Evolutionary conservation across 805 yeast genomes (phyloP), one percentile per base, ranked within the genome.

Genomic region (Ogataea paradorogensis): DNA sequence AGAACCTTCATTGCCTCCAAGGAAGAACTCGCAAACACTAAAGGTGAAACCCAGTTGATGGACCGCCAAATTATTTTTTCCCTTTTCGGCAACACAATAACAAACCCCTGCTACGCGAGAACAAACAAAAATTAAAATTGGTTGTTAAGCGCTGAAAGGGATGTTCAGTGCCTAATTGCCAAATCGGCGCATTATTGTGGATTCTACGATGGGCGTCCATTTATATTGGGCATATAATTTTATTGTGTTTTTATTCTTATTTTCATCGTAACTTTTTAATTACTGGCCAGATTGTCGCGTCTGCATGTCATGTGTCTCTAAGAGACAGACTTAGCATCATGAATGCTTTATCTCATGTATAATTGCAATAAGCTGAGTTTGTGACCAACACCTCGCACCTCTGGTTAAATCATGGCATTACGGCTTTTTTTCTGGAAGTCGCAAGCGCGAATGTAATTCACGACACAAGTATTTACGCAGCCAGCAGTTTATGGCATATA

Each of bases 1-100:
- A 55, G 39, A 8, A 48, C 45, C 41, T 53, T 54, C 62, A 56
- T 57, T 13, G 29, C 22, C 9, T 15, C 10, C 14, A 25, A 15
- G 21, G 31, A 37, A 37, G 40, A 37, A 30, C 24, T 30, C 9
- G 9, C 21, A 28, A 32, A 24, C 36, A 30, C 20, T 6, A 9
- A 35, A 30, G 6, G 7, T 32, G 42, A 38, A 38, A 38, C 36
- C 36, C 23, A 24, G 24, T 38, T 31, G 35, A 27, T 11, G 28
- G 16, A 20, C 33, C 39, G 33, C 39, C 25, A 30, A 30, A 37
- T 10, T 20, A 16, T 29, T 15, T 33, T 35, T 38, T 45, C 51
- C 49, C 23, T 20, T 23, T 40, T 22, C 22, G 52, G 52, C 30
- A 41, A 48, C 20, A 31, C 24, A 33, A 43, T 45, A 45, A 45